phyloP scores from a whole-genome alignment of 768 basidiomycete species.

The Leucocoprinus sp. region DNA sequence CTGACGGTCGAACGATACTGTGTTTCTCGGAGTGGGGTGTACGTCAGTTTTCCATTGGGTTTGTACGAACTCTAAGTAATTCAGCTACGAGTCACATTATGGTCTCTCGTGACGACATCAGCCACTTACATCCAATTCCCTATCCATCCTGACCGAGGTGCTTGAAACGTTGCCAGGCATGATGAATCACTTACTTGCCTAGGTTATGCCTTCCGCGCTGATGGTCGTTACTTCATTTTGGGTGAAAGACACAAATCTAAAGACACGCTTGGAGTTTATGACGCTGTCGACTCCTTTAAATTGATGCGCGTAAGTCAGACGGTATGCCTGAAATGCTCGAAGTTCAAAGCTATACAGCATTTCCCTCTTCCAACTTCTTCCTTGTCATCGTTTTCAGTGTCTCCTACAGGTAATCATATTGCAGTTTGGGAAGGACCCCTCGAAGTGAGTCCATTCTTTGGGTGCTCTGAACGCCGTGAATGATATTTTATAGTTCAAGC shows the following conservation, averaged over 20 bases:
- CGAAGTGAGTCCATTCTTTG: constrained; percentile 43
- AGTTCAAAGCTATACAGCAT: constrained; percentile 43
- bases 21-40: constrained; percentile 95
- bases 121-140: constrained; percentile 86
- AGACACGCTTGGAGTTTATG: constrained; percentile 82
- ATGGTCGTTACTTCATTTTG: constrained; percentile 77
- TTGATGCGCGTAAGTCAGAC: constrained; percentile 53
- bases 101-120: constrained; percentile 68
- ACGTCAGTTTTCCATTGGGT: constrained; percentile 27
- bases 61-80: constrained; percentile 3
- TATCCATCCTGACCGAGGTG: constrained; percentile 73
- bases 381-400: constrained; percentile 62
- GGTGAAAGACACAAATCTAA: constrained; percentile 88
- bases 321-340: background rate
- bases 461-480: constrained; percentile 3
- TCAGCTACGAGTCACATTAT: constrained; percentile 80
- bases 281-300: constrained; percentile 59
- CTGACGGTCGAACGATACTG: constrained; percentile 71
- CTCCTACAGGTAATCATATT: constrained; percentile 67
- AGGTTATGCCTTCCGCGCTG: constrained; percentile 75
- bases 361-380: constrained; percentile 73
- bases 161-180: background rate
- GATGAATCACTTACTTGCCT: background rate
- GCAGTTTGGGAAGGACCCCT: constrained; percentile 81
- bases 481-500: constrained; percentile 51